A percentile compares a stretch with the other conserved stretches of the same genome.
These are phyloP conservation scores for Rhizopogon sp. DNA, from an alignment of 768 basidiomycete genomes.

Conservation along the genomic window DNA sequence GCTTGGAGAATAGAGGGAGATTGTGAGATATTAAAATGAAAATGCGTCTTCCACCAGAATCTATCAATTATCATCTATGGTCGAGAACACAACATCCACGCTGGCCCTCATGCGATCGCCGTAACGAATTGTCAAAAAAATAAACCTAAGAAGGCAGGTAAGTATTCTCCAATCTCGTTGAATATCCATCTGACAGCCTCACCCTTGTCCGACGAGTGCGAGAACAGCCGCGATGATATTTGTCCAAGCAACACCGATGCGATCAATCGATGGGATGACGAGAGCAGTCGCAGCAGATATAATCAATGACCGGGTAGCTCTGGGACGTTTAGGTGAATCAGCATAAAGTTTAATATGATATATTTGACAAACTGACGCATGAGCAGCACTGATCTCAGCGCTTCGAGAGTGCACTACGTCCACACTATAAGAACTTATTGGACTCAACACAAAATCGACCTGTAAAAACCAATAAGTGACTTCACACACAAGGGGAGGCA, in stretches of 20 bases:
- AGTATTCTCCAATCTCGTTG: background rate
- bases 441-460: slow-evolving; percentile 50
- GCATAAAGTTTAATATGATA: background rate
- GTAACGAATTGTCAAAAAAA: too few species aligned
- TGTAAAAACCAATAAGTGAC: slow-evolving; percentile 10
- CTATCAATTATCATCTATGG: slow-evolving; percentile 30
- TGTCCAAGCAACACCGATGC: slow-evolving; percentile 45
- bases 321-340: slow-evolving; percentile 12
- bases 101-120: too few species aligned
- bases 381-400: slow-evolving; percentile 55
- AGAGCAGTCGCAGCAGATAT: slow-evolving; percentile 38
- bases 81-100: slow-evolving; percentile 31
- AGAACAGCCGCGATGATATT: slow-evolving; percentile 38
- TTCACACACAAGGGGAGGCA: background rate
- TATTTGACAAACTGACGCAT: slow-evolving; percentile 31
- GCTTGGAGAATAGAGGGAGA: too few species aligned
- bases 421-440: slow-evolving; percentile 49
- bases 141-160: slow-evolving; percentile 9
- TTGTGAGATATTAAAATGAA: too few species aligned
- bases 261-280: slow-evolving; percentile 25
- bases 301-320: slow-evolving; percentile 43
- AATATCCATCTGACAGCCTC: slow-evolving; percentile 15
- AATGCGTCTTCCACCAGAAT: too few species aligned
- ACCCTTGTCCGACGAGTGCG: slow-evolving; percentile 46
- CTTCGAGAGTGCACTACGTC: slow-evolving; percentile 55